Evolutionary conservation across 768 basidiomycete genomes (phyloP).

Genomic region (Termitomyces sp.): DNA sequence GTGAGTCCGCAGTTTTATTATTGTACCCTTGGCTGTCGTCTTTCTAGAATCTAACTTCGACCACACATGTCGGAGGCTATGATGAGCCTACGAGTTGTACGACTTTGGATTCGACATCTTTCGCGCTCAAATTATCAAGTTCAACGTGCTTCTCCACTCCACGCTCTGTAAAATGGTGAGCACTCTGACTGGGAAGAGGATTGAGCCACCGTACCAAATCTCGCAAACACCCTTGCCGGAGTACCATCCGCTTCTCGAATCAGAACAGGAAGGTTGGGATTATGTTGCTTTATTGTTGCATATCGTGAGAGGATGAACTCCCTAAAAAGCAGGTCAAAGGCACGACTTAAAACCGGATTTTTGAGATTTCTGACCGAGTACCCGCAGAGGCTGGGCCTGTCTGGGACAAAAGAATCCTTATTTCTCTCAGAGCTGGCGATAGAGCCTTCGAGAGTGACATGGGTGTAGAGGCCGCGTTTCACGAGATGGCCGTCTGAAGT

Average conservation of each 20-base stretch:
- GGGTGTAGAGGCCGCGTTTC: conserved; percentile 9
- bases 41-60: background rate
- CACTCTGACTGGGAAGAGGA: conserved; percentile 5
- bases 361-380: conserved; percentile 51
- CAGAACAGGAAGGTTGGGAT: conserved; percentile 82
- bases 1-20: background rate
- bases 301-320: conserved; percentile 79
- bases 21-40: background rate
- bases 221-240: conserved; percentile 78
- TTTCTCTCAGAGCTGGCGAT: conserved; percentile 75
- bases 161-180: conserved; percentile 46
- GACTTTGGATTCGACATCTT: conserved; percentile 71
- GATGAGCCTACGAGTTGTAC: conserved; percentile 55
- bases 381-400: conserved; percentile 73
- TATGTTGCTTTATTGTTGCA: conserved; percentile 72
- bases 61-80: conserved; percentile 6
- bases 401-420: conserved; percentile 80
- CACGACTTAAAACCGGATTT: background rate
- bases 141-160: conserved; percentile 81
- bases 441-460: conserved; percentile 74
- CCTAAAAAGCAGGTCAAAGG: conserved; percentile 33
- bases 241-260: conserved; percentile 79
- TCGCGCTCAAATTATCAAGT: conserved; percentile 68
- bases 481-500: background rate
- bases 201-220: conserved; percentile 63